Evolutionary conservation across 2,329 filamentous ascomycete genomes (phyloP).

Genomic region (Ophiosphaerella narmari): DNA sequence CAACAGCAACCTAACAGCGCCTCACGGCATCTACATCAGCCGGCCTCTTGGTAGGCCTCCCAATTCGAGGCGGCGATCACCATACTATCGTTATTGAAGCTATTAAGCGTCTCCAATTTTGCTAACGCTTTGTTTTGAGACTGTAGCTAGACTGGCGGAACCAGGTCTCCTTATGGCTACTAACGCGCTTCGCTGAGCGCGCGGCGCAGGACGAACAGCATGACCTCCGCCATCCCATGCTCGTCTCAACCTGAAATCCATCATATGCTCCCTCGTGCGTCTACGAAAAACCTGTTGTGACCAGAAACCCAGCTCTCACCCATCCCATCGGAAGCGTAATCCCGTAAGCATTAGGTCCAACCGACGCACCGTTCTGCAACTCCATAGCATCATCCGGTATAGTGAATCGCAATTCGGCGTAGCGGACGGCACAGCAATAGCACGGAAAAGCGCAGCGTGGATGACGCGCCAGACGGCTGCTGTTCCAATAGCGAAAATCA

Average conservation of each 20-base stretch:
- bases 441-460: slow-evolving; percentile 1
- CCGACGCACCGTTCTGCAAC: background rate
- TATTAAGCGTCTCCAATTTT: background rate
- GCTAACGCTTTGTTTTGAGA: background rate
- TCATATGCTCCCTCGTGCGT: background rate
- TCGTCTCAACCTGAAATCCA: background rate
- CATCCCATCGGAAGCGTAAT: slow-evolving; percentile 5
- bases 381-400: background rate
- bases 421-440: slow-evolving; percentile 1
- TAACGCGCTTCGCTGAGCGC: slow-evolving; percentile 7
- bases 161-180: slow-evolving; percentile 1
- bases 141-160: slow-evolving; percentile 2
- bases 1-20: background rate
- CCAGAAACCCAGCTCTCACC: background rate
- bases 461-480: slow-evolving; percentile 1
- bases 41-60: background rate
- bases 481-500: slow-evolving; percentile 40
- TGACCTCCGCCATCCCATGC: background rate
- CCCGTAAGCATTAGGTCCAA: background rate
- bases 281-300: no score
- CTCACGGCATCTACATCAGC: slow-evolving; percentile 2
- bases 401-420: slow-evolving; percentile 9
- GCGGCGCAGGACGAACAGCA: slow-evolving; percentile 2
- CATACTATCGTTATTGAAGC: background rate
- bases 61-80: background rate